phyloP scores from a whole-genome alignment of 352 stramenopile genomes.

The Pilasporangium apinafurcum region DNA sequence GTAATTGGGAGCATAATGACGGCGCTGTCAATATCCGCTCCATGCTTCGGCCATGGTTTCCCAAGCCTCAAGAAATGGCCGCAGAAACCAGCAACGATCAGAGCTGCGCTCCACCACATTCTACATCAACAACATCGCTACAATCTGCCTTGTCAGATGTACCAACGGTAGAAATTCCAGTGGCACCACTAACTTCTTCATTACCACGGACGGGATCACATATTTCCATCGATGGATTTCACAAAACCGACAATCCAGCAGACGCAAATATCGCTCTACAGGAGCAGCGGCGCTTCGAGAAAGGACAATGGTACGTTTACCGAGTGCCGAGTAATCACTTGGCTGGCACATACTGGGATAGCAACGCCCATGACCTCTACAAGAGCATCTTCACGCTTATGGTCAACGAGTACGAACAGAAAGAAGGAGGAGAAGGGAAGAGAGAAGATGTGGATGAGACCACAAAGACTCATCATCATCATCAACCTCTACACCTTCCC shows the following conservation, averaged over 20 bases:
- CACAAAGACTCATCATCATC: no score
- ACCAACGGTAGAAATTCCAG: no score
- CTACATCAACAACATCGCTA: no score
- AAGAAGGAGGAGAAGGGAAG: no score
- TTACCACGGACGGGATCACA: slow-evolving; percentile 37
- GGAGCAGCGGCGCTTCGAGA: slow-evolving; percentile 23
- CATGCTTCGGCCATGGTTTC: slow-evolving; percentile 66
- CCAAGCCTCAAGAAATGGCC: slow-evolving; percentile 36
- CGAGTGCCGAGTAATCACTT: slow-evolving; percentile 73
- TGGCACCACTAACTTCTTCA: slow-evolving; percentile 29
- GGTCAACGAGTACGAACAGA: slow-evolving; percentile 46
- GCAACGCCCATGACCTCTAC: slow-evolving; percentile 54
- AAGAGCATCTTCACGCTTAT: slow-evolving; percentile 68
- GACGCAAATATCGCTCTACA: slow-evolving; percentile 5
- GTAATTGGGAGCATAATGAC: slow-evolving; percentile 69
- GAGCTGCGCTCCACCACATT: no score
- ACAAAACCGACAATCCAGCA: slow-evolving; percentile 24
- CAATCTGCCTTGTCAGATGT: no score
- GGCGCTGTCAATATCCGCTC: slow-evolving; percentile 67
- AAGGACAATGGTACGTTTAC: slow-evolving; percentile 76
- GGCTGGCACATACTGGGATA: slow-evolving; percentile 62
- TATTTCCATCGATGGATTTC: slow-evolving; percentile 68
- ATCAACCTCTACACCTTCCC: no score
- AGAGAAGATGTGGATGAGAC: no score
- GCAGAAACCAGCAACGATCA: no score